Percentiles rank a stretch among this genome's conserved stretches.
Conservation (phyloP, 192 early-diverging fungal species). For the Dissophora globulifera region DNA sequence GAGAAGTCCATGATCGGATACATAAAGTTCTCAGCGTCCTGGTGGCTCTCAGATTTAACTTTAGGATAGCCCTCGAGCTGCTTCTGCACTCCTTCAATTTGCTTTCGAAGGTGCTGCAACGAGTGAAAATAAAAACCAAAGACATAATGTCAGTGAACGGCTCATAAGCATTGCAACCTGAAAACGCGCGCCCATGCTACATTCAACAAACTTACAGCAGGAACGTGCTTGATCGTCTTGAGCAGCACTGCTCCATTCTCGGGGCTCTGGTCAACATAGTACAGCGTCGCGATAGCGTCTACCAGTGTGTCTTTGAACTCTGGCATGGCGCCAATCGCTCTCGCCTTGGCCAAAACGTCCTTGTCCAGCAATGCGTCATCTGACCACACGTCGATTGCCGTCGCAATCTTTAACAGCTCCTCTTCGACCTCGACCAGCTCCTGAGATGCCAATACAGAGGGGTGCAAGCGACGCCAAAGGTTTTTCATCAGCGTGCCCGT, state of each 20-base stretch:
- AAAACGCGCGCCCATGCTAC: no score
- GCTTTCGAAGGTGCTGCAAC: conserved; percentile 49
- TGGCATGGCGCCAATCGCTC: conserved; percentile 43
- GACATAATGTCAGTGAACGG: no score
- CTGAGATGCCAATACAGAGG: conserved; percentile 57
- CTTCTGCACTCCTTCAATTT: conserved; percentile 53
- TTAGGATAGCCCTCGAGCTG: conserved; percentile 47
- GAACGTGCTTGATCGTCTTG: conserved; percentile 61
- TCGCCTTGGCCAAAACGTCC: conserved; percentile 40
- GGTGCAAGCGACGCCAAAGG: conserved; percentile 65
- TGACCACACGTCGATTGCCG: conserved; percentile 48
- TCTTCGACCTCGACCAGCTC: conserved; percentile 56
- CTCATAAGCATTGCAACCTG: neutral
- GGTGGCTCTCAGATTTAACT: conserved; percentile 27
- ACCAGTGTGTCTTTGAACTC: conserved; percentile 72
- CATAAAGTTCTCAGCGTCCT: conserved; percentile 35
- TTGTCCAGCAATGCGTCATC: conserved; percentile 39
- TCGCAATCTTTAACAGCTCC: conserved; percentile 42
- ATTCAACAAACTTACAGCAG: conserved; percentile 53
- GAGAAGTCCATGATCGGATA: conserved; percentile 58
- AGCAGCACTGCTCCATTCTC: conserved; percentile 54
- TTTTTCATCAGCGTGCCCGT: conserved; percentile 64
- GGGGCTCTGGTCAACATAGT: conserved; percentile 70
- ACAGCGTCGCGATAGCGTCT: conserved; percentile 75
- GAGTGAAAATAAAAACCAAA: conserved; percentile 8